Base-by-base conservation (phyloP, 257 asterid species). In the Paraleonurus japonicus region DNA sequence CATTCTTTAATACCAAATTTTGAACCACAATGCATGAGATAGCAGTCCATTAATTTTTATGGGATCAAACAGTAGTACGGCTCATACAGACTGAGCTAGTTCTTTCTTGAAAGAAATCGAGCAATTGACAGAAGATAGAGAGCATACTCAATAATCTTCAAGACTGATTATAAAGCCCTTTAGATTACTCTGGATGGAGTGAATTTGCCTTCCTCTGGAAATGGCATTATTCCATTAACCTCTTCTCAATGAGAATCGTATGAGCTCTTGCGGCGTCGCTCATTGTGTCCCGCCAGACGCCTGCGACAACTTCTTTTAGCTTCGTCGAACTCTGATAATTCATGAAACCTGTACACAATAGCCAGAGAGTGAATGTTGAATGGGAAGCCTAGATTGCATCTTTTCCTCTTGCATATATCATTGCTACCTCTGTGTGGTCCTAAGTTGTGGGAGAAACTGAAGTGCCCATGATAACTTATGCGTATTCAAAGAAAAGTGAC, bases 231-330 rank as follows among this genome's bases (percentile, higher is more conserved):
- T 63, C 67, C 51, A 41, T 23, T 70, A 27, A 61, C 76, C 76
- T 67, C 82, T 67, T 85, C 81, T 76, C 82, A 88, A 0, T 75
- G 88, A 70, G 90, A 74, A 63, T 89, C 98, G 3, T 71, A 72
- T 9, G 92, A 78, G 80, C 83, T 84, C 82, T 88, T 86, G 68
- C 98, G 96, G 57, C 98, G 96, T 20, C 96, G 89, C 81, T 86
- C 95, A 55, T 92, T 92, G 75, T 92, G 98, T 67, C 96, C 96
- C 16, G 96, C 96, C 81, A 92, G 80, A 55, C 95, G 91, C 86
- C 88, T 83, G 63, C 96, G 90, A 28, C 98, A 92, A 74, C 98
- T 92, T 80, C 92, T 85, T 73, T 92, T 92, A 60, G 90, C 86
- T 70, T 87, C 96, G 73, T 92, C 98, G 37, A 92, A 89, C 79